Conservation (phyloP, 768 basidiomycete genomes). For the Collybia mongolica region DNA sequence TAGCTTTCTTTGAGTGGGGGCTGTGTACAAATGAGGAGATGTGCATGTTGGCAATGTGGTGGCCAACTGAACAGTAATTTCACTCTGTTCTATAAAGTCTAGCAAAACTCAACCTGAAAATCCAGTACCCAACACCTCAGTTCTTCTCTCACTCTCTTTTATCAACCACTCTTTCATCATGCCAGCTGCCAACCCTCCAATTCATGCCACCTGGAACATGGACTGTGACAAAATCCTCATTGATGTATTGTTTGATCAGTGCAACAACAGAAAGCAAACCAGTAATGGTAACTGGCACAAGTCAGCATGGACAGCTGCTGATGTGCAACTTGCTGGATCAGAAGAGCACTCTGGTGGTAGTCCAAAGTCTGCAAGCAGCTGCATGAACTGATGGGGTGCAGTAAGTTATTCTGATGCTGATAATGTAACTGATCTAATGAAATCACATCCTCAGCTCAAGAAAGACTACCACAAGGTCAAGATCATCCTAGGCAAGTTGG, state of each 20-base stretch:
- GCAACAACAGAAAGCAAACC: not conserved
- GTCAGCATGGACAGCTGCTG: constrained; percentile 3
- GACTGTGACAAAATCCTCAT: not conserved
- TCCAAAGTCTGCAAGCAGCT: constrained; percentile 4
- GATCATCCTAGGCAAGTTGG: constrained; percentile 18
- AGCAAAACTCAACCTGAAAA: too few relatives aligned
- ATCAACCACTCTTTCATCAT: too few relatives aligned
- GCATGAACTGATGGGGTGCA: not conserved
- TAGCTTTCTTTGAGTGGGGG: too few relatives aligned
- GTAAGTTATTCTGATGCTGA: not conserved
- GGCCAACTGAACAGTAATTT: too few relatives aligned
- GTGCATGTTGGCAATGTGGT: too few relatives aligned
- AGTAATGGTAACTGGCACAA: not conserved
- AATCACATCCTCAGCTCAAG: constrained; percentile 18
- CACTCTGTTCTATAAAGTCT: too few relatives aligned
- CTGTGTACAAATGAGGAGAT: too few relatives aligned
- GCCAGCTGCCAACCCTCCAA: too few relatives aligned
- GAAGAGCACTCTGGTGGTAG: not conserved
- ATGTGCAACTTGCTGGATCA: not conserved
- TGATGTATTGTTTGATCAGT: not conserved
- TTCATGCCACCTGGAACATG: not conserved
- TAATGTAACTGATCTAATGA: not conserved
- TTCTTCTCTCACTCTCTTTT: too few relatives aligned
- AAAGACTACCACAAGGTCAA: constrained; percentile 19
- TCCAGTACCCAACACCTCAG: too few relatives aligned